Percentiles rank a stretch among this genome's conserved stretches.
Conservation (phyloP, 495 filamentous ascomycete genomes). For the Aspergillus bridgeri region DNA sequence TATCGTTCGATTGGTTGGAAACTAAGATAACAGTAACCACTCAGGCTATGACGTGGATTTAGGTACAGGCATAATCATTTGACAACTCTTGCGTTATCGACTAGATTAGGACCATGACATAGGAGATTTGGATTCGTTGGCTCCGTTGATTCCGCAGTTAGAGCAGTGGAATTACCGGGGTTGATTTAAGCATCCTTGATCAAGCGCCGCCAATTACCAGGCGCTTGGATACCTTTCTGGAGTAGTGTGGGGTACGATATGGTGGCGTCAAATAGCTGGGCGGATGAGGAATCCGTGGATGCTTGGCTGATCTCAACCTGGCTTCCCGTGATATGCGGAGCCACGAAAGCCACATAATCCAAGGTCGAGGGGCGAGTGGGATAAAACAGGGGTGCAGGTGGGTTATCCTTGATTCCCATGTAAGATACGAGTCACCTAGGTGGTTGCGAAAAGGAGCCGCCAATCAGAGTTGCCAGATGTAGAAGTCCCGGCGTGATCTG, state of each 20-base stretch:
- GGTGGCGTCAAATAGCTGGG: background rate
- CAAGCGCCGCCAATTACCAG: too few species aligned
- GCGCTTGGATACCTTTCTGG: too few species aligned
- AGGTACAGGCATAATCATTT: too few species aligned
- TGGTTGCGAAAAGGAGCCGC: background rate
- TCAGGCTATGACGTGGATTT: too few species aligned
- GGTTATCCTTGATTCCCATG: background rate
- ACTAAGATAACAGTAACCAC: too few species aligned
- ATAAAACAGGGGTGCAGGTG: background rate
- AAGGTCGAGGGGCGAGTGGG: background rate
- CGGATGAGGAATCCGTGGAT: background rate
- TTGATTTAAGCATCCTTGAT: too few species aligned
- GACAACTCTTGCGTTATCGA: too few species aligned
- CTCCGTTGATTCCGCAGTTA: too few species aligned
- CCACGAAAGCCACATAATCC: background rate
- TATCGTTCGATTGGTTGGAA: too few species aligned
- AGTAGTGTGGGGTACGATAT: background rate
- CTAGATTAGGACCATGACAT: too few species aligned
- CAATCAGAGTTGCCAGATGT: background rate
- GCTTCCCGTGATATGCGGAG: background rate
- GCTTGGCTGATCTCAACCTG: background rate
- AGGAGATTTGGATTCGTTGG: too few species aligned
- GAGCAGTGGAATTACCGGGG: too few species aligned
- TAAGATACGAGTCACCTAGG: background rate
- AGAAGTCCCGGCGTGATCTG: background rate